phyloP scores from a whole-genome alignment of 2,329 filamentous ascomycete species.

The Ceratocystis albifundus region DNA sequence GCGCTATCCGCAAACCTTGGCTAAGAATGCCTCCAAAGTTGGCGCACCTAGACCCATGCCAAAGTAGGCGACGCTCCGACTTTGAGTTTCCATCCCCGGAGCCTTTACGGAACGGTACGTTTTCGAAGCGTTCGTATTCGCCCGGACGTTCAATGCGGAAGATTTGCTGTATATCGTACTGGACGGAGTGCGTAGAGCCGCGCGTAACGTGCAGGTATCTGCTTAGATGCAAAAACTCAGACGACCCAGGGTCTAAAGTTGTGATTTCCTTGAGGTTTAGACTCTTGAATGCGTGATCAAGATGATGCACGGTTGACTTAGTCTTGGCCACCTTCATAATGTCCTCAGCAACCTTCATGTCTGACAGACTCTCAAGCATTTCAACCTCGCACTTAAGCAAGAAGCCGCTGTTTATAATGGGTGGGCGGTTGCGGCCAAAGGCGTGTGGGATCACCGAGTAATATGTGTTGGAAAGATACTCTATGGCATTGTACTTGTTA shows the following conservation, averaged over 20 bases:
- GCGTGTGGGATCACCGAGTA: conserved; percentile 73
- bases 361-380: conserved; percentile 65
- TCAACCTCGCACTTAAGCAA: conserved; percentile 66
- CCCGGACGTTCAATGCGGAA: conserved; percentile 71
- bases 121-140: conserved; percentile 56
- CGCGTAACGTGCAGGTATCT: conserved; percentile 57
- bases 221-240: conserved; percentile 54
- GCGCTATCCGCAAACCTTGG: conserved; percentile 81
- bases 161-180: conserved; percentile 57
- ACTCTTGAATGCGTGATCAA: conserved; percentile 62
- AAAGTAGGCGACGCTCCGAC: conserved; percentile 65
- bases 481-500: conserved; percentile 35
- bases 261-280: conserved; percentile 69
- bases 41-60: conserved; percentile 74
- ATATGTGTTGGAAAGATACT: conserved; percentile 62
- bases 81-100: conserved; percentile 24
- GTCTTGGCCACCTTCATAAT: conserved; percentile 55
- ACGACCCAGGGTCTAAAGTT: conserved; percentile 44
- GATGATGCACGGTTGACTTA: conserved; percentile 44
- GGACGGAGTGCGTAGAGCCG: conserved; percentile 52
- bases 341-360: conserved; percentile 71
- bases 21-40: conserved; percentile 82
- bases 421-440: conserved; percentile 63
- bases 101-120: conserved; percentile 34
- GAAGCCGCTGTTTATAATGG: conserved; percentile 46